Conservation (phyloP, 1,284 basidiomycete genomes). For the Waitea zeae region DNA sequence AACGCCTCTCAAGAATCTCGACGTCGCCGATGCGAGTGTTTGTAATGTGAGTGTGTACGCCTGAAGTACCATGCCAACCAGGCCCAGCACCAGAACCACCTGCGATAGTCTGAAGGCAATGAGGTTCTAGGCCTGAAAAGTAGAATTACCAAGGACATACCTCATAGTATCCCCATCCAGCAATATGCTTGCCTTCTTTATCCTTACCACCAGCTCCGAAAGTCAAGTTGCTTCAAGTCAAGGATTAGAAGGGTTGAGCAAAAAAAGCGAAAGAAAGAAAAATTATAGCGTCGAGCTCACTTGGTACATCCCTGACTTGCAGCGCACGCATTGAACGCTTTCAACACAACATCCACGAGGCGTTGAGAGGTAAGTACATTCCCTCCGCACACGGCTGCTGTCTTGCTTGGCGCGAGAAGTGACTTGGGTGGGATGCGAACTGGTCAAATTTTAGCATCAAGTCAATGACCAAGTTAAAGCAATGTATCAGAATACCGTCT, state of each 20-base stretch:
- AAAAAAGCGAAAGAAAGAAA: slow-evolving; percentile 1
- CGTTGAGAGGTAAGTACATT: slow-evolving; percentile 89
- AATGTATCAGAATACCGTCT: slow-evolving; percentile 28
- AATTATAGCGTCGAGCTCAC: too few relatives aligned
- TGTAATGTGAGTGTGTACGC: slow-evolving; percentile 83
- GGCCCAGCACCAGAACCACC: slow-evolving; percentile 90
- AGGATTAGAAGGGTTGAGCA: slow-evolving; percentile 2
- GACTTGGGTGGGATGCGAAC: slow-evolving; percentile 74
- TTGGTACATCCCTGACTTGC: slow-evolving; percentile 92
- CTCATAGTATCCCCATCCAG: slow-evolving; percentile 94
- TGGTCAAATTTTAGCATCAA: slow-evolving; percentile 12
- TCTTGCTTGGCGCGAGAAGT: slow-evolving; percentile 67
- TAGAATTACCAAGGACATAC: slow-evolving; percentile 16
- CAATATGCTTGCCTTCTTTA: slow-evolving; percentile 53
- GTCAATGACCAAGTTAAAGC: slow-evolving; percentile 2
- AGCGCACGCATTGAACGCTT: slow-evolving; percentile 85
- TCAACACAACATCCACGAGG: slow-evolving; percentile 89
- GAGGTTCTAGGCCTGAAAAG: slow-evolving; percentile 3
- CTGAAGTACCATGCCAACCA: slow-evolving; percentile 78
- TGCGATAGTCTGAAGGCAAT: slow-evolving; percentile 58
- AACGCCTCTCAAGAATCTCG: slow-evolving; percentile 83
- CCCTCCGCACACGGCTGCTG: slow-evolving; percentile 85
- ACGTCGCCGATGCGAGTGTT: slow-evolving; percentile 89
- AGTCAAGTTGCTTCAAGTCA: slow-evolving; percentile 58
- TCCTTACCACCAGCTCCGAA: slow-evolving; percentile 85